Base-by-base conservation (phyloP, 139 green algal genomes). In the Chlamydomonas schloesseri region DNA sequence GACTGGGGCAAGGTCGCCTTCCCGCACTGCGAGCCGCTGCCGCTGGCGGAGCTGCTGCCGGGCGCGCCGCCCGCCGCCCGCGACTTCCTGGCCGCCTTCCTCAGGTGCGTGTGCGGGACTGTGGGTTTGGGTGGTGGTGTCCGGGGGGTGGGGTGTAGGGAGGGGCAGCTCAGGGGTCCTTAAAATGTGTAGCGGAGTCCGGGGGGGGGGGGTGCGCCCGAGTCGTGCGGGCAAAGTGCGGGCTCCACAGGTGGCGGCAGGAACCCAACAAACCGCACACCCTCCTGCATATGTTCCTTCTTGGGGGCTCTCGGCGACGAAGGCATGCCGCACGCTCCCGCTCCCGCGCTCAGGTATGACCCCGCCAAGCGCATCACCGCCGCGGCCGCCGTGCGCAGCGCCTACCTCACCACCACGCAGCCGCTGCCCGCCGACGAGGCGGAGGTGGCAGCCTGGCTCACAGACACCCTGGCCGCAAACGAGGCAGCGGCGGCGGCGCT, bases 1-100 rank as follows among this genome's bases (percentile, higher is more conserved):
- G 86, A 90, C 73, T 87, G 64, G 60, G 79, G 79, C 47, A 90
- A 88, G 83, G 72, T 88, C 20, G 26, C 83, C 53, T 88, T 88
- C 71, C 83, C 83, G n/a, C 31, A 31, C 24, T 58, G 65, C 42
- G 50, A 82, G 15, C 29, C 68, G 31, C 64, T 78, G 68, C 75
- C 79, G 53, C 55, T 85, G 75, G 57, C 31, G 0, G 46, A 33
- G 18, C 69, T 89, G 55, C 76, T 89, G 53, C 84, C 84, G 20
- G 74, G 79, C 3, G 84, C 84, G 13, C 37, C 55, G 11, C 31
- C 1, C 4, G 26, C 67, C 14, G 84, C 84, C 6, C 29, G 82
- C 53, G 28, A 53, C 24, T 82, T 89, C 33, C 76, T 89, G 75
- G 65, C 18, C 13, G 33, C 2, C 8, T 75, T 89, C 50, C 84